These are phyloP conservation scores for Brettanomyces bruxellensis DNA, from an alignment of 805 yeast genomes.

Conservation along the genomic window DNA sequence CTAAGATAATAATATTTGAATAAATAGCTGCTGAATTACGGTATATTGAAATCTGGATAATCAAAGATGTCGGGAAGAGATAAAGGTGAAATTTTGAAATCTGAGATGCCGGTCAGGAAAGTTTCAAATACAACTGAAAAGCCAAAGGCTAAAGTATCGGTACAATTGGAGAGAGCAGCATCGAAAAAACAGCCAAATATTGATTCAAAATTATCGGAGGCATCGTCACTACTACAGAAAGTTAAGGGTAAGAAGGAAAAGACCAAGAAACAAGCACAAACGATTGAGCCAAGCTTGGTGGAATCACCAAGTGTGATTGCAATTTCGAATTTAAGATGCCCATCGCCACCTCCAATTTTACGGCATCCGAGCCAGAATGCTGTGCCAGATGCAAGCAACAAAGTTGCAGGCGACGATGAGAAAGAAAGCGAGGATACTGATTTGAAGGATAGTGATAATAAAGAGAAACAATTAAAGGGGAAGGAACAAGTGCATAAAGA, in stretches of 20 bases:
- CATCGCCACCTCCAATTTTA: constrained; percentile 67
- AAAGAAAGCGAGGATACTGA: neutral
- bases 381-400: neutral
- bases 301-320: constrained; percentile 47
- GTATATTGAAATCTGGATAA: no score
- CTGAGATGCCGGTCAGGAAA: no score
- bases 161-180: no score
- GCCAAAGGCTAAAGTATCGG: no score
- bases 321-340: constrained; percentile 50
- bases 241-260: neutral
- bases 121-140: no score
- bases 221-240: neutral
- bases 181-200: no score
- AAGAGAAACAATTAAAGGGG: neutral
- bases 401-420: neutral
- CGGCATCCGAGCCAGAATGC: constrained; percentile 17
- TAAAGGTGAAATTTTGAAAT: no score
- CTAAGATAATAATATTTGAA: no score
- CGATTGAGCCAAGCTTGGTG: constrained; percentile 1
- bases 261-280: neutral
- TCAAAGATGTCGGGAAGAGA: no score
- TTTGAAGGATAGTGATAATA: neutral
- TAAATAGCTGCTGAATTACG: no score
- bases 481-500: neutral
- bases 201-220: no score